These are phyloP conservation scores for Globisporangium uncinulatum DNA, from an alignment of 352 stramenopile genomes.

Conservation along the genomic window DNA sequence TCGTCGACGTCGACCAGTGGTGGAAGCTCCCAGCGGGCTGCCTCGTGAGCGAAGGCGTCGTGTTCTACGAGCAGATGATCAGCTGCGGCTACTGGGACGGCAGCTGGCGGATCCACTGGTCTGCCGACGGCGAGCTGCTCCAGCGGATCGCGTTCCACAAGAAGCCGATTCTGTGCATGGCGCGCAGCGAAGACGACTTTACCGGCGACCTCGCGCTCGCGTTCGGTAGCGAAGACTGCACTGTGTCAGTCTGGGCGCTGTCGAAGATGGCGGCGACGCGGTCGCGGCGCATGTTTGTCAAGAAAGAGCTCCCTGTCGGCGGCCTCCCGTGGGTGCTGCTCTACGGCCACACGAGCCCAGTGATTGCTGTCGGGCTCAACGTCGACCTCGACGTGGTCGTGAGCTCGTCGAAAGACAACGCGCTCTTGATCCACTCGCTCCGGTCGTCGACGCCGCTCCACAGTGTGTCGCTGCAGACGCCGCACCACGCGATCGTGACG, in stretches of 20 bases:
- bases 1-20: constrained; percentile 83
- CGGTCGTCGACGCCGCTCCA: constrained; percentile 70
- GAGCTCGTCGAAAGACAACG: constrained; percentile 73
- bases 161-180: constrained; percentile 83
- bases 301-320: constrained; percentile 78
- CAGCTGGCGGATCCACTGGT: constrained; percentile 86
- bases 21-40: constrained; percentile 77
- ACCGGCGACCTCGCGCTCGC: constrained; percentile 78
- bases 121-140: constrained; percentile 74
- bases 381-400: constrained; percentile 80
- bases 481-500: constrained; percentile 43
- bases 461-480: constrained; percentile 53
- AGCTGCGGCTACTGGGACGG: constrained; percentile 86
- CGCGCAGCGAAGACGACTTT: constrained; percentile 80
- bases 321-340: constrained; percentile 76
- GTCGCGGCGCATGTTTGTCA: constrained; percentile 79
- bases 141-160: constrained; percentile 87
- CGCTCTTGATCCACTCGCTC: constrained; percentile 70
- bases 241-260: constrained; percentile 79
- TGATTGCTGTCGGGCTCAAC: constrained; percentile 75
- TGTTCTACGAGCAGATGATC: constrained; percentile 89
- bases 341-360: constrained; percentile 68
- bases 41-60: constrained; percentile 67
- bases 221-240: constrained; percentile 84
- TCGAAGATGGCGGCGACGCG: constrained; percentile 75